phyloP scores from a whole-genome alignment of 1,284 basidiomycete genomes.

The Irpex rosettiformis region DNA sequence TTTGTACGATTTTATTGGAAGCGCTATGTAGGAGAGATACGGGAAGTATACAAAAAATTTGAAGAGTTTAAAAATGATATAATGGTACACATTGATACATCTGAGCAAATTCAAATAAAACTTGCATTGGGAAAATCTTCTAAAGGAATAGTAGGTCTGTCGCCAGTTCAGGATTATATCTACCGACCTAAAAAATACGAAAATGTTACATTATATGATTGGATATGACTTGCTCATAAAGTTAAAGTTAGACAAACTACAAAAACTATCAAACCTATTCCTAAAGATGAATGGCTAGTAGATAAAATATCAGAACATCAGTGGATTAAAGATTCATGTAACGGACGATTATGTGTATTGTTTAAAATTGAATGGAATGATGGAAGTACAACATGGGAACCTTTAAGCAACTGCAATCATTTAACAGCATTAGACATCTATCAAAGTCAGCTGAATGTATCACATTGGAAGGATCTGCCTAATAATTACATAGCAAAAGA shows the following conservation, averaged over 20 bases:
- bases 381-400: neutral
- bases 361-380: neutral
- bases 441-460: neutral
- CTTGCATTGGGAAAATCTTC: neutral
- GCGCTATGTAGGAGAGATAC: neutral
- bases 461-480: neutral
- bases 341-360: neutral
- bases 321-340: neutral
- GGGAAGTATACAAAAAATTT: neutral
- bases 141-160: neutral
- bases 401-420: neutral
- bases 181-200: slow-evolving; percentile 1
- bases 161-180: neutral
- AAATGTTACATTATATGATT: slow-evolving; percentile 2
- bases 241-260: neutral
- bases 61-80: neutral
- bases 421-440: neutral
- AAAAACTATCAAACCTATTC: neutral
- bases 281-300: neutral
- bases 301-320: neutral
- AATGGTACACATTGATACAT: neutral
- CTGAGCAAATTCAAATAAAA: neutral
- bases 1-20: slow-evolving; percentile 14
- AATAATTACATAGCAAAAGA: neutral
- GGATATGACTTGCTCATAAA: neutral